phyloP scores from a whole-genome alignment of 2,329 filamentous ascomycete genomes.

The Epichloe festucae region DNA sequence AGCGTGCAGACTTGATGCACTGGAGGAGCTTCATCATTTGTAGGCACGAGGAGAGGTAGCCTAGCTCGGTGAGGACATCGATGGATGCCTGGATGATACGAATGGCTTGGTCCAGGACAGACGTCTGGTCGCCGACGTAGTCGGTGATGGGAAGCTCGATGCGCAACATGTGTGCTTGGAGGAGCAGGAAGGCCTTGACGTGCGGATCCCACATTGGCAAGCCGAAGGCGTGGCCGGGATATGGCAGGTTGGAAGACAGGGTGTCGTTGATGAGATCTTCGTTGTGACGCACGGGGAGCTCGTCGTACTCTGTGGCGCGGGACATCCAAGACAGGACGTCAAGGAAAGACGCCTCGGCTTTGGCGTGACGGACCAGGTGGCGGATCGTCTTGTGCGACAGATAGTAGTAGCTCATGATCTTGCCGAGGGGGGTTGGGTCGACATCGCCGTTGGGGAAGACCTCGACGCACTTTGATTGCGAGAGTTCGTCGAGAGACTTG shows the following conservation, averaged over 20 bases:
- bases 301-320: constrained; percentile 87
- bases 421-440: constrained; percentile 79
- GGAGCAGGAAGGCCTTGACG: constrained; percentile 84
- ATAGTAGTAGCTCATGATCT: constrained; percentile 99
- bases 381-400: constrained; percentile 90
- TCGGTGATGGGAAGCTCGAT: constrained; percentile 89
- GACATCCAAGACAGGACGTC: constrained; percentile 89
- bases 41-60: constrained; percentile 61
- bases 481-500: constrained; percentile 69
- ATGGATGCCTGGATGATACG: constrained; percentile 94
- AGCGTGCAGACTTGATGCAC: constrained; percentile 82
- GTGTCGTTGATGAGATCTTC: constrained; percentile 95
- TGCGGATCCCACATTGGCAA: constrained; percentile 98
- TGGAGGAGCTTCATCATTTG: constrained; percentile 80
- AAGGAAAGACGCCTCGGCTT: constrained; percentile 60
- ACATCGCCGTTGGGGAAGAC: constrained; percentile 80
- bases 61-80: constrained; percentile 85
- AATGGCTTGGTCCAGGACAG: constrained; percentile 87
- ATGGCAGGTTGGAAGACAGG: constrained; percentile 67
- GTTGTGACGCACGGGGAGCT: constrained; percentile 93
- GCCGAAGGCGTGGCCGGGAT: constrained; percentile 44
- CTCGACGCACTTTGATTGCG: constrained; percentile 70
- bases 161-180: constrained; percentile 91
- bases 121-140: constrained; percentile 87
- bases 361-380: constrained; percentile 64